These are phyloP conservation scores for Phytophthora boehmeriae DNA, from an alignment of 352 stramenopile genomes.

Conservation along the genomic window DNA sequence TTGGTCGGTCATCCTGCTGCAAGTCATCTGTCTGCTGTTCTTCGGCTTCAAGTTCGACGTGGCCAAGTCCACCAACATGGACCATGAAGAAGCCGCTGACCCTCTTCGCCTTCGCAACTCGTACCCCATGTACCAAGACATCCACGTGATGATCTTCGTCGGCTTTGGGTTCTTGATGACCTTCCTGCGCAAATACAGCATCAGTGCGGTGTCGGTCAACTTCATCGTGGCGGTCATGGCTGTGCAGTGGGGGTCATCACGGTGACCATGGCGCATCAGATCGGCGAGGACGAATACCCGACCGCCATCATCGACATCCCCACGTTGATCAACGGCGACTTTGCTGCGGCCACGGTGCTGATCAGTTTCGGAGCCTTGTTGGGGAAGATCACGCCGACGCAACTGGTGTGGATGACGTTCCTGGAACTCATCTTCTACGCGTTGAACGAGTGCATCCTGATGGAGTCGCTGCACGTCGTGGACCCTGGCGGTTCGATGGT, in stretches of 20 bases:
- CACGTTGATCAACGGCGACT: constrained; percentile 74
- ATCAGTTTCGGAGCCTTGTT: constrained; percentile 81
- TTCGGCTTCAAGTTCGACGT: constrained; percentile 58
- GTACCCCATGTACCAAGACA: constrained; percentile 64
- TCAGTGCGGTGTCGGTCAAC: constrained; percentile 73
- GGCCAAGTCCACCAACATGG: constrained; percentile 27
- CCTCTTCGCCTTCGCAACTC: constrained; percentile 11
- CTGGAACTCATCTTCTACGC: constrained; percentile 73
- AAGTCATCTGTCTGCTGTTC: constrained; percentile 51
- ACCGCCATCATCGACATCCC: constrained; percentile 52
- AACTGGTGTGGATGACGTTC: constrained; percentile 76
- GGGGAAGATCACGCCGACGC: constrained; percentile 67
- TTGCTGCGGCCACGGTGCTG: constrained; percentile 67
- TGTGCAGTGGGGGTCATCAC: constrained; percentile 74
- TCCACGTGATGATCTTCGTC: constrained; percentile 83
- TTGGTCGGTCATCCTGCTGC: constrained; percentile 45
- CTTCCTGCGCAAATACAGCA: constrained; percentile 79
- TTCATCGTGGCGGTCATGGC: constrained; percentile 67
- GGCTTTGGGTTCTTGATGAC: constrained; percentile 89
- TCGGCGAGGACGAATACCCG: constrained; percentile 40
- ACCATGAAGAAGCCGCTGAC: not conserved
- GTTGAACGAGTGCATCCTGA: constrained; percentile 71
- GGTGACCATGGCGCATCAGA: constrained; percentile 56
- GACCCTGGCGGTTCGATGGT: constrained; percentile 85
- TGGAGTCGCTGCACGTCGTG: constrained; percentile 57